A percentile compares a stretch with the other conserved stretches of the same genome.
Evolutionary conservation across 768 basidiomycete species (phyloP).

Genomic region (Lactarius hatsudake): DNA sequence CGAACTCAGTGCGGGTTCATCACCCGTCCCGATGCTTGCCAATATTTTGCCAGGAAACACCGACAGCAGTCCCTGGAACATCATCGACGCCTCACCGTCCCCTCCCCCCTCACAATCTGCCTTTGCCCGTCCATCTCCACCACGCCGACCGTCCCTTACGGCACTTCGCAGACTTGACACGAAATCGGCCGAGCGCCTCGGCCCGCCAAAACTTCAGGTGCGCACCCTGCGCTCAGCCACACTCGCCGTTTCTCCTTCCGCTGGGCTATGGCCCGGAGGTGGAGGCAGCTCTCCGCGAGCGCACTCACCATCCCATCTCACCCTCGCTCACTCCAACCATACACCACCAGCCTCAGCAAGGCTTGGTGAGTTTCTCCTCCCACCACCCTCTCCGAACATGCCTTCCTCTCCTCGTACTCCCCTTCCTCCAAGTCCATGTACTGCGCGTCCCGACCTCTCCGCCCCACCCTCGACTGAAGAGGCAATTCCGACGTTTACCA

Average conservation of each 20-base stretch:
- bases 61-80: slow-evolving; percentile 40
- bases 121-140: slow-evolving; percentile 51
- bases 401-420: slow-evolving; percentile 40
- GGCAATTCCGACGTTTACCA: slow-evolving; percentile 63
- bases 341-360: slow-evolving; percentile 54
- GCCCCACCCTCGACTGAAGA: slow-evolving; percentile 61
- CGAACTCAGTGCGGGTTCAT: slow-evolving; percentile 43
- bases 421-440: slow-evolving; percentile 55
- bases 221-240: slow-evolving; percentile 62
- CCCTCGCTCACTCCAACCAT: slow-evolving; percentile 56
- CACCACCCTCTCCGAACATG: slow-evolving; percentile 34
- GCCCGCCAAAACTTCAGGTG: slow-evolving; percentile 58
- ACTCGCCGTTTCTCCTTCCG: slow-evolving; percentile 48
- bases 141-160: slow-evolving; percentile 59
- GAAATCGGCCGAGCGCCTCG: slow-evolving; percentile 50
- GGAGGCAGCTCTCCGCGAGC: slow-evolving; percentile 31
- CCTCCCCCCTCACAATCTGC: slow-evolving; percentile 63
- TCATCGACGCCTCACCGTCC: slow-evolving; percentile 53
- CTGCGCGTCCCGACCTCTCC: slow-evolving; percentile 60
- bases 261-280: slow-evolving; percentile 21
- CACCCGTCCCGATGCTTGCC: slow-evolving; percentile 59
- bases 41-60: slow-evolving; percentile 39
- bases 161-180: slow-evolving; percentile 63
- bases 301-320: slow-evolving; percentile 59
- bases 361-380: slow-evolving; percentile 38